Evolutionary conservation across 73 alveolate species (phyloP), one percentile per base, ranked within the genome.

Genomic region (Diophrys appendiculata): DNA sequence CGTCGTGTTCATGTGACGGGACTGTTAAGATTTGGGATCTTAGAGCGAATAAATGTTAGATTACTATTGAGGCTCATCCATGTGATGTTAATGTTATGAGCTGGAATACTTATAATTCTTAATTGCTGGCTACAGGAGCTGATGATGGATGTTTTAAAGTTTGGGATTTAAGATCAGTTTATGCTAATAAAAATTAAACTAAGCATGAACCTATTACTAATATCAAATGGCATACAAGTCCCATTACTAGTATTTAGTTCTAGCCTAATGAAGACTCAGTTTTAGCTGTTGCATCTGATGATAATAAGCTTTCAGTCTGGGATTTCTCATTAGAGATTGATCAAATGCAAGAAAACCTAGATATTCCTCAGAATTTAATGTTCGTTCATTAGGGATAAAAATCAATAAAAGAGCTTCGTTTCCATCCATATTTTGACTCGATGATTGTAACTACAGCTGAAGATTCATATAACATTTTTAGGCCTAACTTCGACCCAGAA

Each of bases 311-410:
- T 54, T 77, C 96, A 23, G 79, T 93, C 28, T 95, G 99, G 98
- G 99, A 95, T 77, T 95, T 95, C 85, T 88, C 96, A 2, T 97
- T 93, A 69, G 99, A 95, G 72, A 94, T 95, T 60, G 99, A 95
- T 75, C 93, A 91, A 67, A 82, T 84, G 54, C 73, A 87, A 69
- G 83, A 85, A 70, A 84, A 89, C 79, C 82, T 85, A 35, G 98
- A 93, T 71, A 91, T 93, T 55, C 99, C 99, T 52, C 95, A 91
- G 52, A 97, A 95, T 83, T 86, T 95, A 69, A 92, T 95, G 90
- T 95, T 95, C 77, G 70, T 95, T 32, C 99, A 95, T 84, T 92
- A 87, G 74, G 99, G 99, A 1, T 97, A 95, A 70, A 80, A 87
- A 28, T 92, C 93, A 77, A 84, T 95, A 71, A 95, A 93, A 83